Percentiles rank a stretch among this genome's conserved stretches.
Evolutionary conservation across 2,329 filamentous ascomycete genomes (phyloP).

Genomic region (Plenodomus biglobosus): DNA sequence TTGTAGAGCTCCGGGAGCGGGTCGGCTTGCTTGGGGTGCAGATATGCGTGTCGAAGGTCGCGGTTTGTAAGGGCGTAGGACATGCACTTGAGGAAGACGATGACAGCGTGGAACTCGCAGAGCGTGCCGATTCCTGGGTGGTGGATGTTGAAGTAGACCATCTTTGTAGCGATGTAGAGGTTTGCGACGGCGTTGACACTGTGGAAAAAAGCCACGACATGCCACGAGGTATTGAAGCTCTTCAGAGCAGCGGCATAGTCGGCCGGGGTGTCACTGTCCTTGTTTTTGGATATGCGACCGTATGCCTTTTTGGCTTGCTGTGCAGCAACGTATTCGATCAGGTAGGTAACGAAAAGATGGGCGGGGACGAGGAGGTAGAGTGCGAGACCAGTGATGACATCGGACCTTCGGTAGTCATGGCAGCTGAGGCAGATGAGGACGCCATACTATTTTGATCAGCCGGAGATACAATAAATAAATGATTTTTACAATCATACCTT

Average conservation of each 20-base stretch:
- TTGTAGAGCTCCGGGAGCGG: constrained; percentile 79
- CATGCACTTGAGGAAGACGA: constrained; percentile 94
- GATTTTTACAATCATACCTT: constrained; percentile 68
- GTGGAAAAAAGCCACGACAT: constrained; percentile 76
- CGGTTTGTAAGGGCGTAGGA: constrained; percentile 97
- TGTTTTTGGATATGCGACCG: constrained; percentile 53
- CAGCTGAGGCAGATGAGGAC: constrained; percentile 90
- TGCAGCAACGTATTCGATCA: constrained; percentile 84
- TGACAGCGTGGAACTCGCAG: constrained; percentile 86
- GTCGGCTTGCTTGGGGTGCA: constrained; percentile 73
- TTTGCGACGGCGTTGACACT: constrained; percentile 80
- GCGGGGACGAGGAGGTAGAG: constrained; percentile 88
- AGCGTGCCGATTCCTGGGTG: constrained; percentile 92
- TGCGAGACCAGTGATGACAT: constrained; percentile 72
- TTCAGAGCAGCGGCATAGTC: constrained; percentile 62
- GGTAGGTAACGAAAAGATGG: constrained; percentile 85
- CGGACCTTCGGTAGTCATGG: constrained; percentile 80
- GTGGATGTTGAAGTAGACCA: constrained; percentile 88
- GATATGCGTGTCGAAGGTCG: constrained; percentile 85
- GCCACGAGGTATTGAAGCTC: constrained; percentile 74
- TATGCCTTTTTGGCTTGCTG: constrained; percentile 72
- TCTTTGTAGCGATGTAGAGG: constrained; percentile 75
- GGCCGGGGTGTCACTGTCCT: constrained; percentile 53
- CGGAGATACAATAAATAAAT: constrained; percentile 7
- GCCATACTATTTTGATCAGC: constrained; percentile 67